Base-by-base conservation (phyloP, 2,329 filamentous ascomycete species). In the Fusarium falciforme region DNA sequence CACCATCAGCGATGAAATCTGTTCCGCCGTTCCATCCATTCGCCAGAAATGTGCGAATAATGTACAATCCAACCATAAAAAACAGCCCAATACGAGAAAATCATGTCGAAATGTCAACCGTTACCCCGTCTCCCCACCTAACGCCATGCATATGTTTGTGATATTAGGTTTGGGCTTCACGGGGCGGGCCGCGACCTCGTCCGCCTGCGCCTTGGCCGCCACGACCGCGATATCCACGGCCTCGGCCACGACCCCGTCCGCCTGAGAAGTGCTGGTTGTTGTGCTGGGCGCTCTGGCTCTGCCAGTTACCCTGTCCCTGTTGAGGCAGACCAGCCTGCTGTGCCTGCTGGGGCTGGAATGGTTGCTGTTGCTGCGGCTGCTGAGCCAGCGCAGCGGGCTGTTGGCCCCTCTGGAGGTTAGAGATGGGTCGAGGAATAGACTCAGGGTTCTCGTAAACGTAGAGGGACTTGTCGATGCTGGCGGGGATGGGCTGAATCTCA, bases 371-470 rank as follows among this genome's bases (percentile, higher is more conserved):
- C 67, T 80, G 42, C 42, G 20, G n/a, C 20, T 44, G 79, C 27
- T 77, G 75, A 64, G 77, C 80, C 76, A 80, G 80, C 25, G 54
- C 78, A 73, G 52, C 69, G 68, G 78, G 75, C 38, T 78, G 72
- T 36, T 78, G 70, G 68, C 77, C 72, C 67, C 77, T 73, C 73
- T 81, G 72, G 71, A 89, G 84, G 73, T 86, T 89, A 55, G 89
- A 89, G 74, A 90, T 86, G 12, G 96, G 96, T 36, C 95, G 92
- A 60, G 97, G 96, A 78, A 99, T 98, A 67, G 89, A 96, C 80
- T 99, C 96, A 1, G 96, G 96, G 72, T 95, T 94, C 73, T 99
- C 97, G 83, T 99, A 99, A 61, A 99, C 96, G 82, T 99, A 99
- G 40, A 99, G 91, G 74, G 93, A 97, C 89, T 98, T 98, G 87